A percentile compares a stretch with the other conserved stretches of the same genome.
phyloP scores from a whole-genome alignment of 306 rosid species.

The Senna siamea region DNA sequence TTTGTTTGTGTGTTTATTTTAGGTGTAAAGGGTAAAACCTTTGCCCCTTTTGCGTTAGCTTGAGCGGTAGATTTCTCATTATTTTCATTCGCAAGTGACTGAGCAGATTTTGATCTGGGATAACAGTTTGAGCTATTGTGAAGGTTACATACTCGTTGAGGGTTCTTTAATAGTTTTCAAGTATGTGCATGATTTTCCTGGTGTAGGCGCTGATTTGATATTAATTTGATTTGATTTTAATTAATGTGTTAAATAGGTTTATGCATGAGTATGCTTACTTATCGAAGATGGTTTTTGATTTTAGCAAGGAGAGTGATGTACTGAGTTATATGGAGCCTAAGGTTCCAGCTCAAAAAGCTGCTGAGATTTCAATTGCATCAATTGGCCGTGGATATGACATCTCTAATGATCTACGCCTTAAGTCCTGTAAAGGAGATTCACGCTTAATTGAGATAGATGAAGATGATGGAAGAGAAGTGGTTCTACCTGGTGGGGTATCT shows the following conservation, averaged over 20 bases:
- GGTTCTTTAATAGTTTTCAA: too few species aligned
- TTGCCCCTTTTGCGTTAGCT: slow-evolving; percentile 8
- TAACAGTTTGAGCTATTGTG: slow-evolving; percentile 15
- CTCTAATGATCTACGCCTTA: slow-evolving; percentile 75
- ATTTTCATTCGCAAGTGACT: background rate
- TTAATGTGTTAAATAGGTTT: slow-evolving; percentile 23
- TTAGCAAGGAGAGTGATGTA: slow-evolving; percentile 54
- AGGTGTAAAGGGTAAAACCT: background rate
- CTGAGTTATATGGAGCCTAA: slow-evolving; percentile 86
- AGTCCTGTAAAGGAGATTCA: slow-evolving; percentile 83
- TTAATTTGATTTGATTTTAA: slow-evolving; percentile 16
- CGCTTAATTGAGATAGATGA: slow-evolving; percentile 82
- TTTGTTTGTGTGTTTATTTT: background rate
- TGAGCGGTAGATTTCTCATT: slow-evolving; percentile 14
- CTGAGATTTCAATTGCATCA: slow-evolving; percentile 83
- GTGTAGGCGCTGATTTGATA: slow-evolving; percentile 7
- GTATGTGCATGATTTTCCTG: slow-evolving; percentile 23
- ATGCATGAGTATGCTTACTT: slow-evolving; percentile 29
- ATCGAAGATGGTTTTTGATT: slow-evolving; percentile 38
- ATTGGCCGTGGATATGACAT: slow-evolving; percentile 93
- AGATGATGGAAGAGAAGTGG: slow-evolving; percentile 62
- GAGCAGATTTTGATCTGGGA: background rate
- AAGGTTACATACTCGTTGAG: slow-evolving; percentile 3
- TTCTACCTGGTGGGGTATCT: slow-evolving; percentile 80
- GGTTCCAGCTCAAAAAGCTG: slow-evolving; percentile 66